These are phyloP conservation scores for Asclepias syriaca DNA, from an alignment of 257 asterid genomes.

Conservation along the genomic window DNA sequence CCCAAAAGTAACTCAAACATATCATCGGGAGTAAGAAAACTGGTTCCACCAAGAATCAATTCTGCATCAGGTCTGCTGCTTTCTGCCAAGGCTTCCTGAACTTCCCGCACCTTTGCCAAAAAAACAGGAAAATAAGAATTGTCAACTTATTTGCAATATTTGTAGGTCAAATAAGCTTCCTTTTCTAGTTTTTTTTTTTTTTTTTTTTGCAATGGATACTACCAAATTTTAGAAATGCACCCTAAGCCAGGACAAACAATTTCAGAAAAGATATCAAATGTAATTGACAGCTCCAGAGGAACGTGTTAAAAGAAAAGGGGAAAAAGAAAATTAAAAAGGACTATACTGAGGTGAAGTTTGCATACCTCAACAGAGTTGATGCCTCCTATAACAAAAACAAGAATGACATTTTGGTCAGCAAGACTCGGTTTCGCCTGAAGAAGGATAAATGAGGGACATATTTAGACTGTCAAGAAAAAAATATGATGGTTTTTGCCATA, in stretches of 20 bases:
- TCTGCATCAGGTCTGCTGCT: constrained; percentile 82
- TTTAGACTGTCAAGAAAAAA: constrained; percentile 2
- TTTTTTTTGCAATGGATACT: background rate
- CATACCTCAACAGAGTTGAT: constrained; percentile 86
- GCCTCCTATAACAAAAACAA: constrained; percentile 85
- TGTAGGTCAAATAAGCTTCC: too few relatives aligned
- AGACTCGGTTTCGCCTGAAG: constrained; percentile 87
- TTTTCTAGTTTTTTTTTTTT: background rate
- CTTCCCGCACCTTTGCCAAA: constrained; percentile 69
- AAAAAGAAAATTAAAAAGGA: background rate
- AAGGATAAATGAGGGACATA: background rate
- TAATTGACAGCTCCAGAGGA: background rate
- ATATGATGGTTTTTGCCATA: background rate
- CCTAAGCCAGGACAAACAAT: background rate
- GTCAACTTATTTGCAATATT: background rate
- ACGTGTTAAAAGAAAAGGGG: background rate
- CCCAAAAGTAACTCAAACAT: constrained; percentile 85
- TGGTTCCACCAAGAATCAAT: constrained; percentile 81
- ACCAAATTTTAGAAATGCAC: background rate
- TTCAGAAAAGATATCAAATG: background rate
- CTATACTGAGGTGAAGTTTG: constrained; percentile 2
- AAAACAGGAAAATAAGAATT: constrained; percentile 10
- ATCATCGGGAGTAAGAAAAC: constrained; percentile 77
- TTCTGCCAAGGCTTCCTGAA: constrained; percentile 68
- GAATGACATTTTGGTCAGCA: constrained; percentile 72